Conservation (phyloP, 495 filamentous ascomycete genomes). For the Podospora didyma region DNA sequence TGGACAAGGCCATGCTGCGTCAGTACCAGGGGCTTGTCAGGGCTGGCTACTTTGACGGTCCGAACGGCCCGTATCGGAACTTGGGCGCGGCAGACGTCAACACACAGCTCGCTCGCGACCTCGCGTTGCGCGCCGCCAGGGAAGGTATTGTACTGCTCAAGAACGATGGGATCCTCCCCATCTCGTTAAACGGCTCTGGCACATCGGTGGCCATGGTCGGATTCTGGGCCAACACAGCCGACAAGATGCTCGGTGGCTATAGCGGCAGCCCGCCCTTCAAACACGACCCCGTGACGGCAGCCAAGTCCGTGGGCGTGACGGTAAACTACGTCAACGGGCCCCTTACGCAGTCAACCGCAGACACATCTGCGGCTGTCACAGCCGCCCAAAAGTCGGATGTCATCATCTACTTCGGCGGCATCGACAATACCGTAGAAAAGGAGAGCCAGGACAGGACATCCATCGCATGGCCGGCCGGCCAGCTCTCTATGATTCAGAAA, state of each 20-base stretch:
- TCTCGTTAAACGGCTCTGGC: conserved; percentile 10
- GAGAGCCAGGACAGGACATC: conserved; percentile 37
- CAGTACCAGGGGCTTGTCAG: conserved; percentile 44
- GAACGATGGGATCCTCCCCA: conserved; percentile 30
- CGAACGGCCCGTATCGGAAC: conserved; percentile 3
- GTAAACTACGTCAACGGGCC: conserved; percentile 22
- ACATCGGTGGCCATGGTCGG: conserved; percentile 37
- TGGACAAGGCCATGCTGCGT: conserved; percentile 19
- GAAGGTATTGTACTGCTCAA: conserved; percentile 38
- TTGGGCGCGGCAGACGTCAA: conserved; percentile 23
- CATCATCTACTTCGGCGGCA: conserved; percentile 40
- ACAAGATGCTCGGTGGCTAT: conserved; percentile 38
- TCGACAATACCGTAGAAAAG: conserved; percentile 33
- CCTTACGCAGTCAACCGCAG: conserved; percentile 41
- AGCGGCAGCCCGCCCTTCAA: conserved; percentile 33
- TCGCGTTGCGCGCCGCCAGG: conserved; percentile 31
- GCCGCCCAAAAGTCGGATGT: conserved; percentile 34
- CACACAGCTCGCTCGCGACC: conserved; percentile 21
- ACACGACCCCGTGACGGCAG: conserved; percentile 32
- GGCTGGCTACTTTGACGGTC: conserved; percentile 33
- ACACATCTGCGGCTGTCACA: conserved; percentile 46
- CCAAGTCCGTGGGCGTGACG: conserved; percentile 23
- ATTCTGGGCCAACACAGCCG: conserved; percentile 33
- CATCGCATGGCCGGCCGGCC: conserved; percentile 38
- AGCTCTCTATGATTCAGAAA: conserved; percentile 34